These are phyloP conservation scores for Adansonia gregorii DNA, from an alignment of 441 rosid genomes.

Conservation along the genomic window DNA sequence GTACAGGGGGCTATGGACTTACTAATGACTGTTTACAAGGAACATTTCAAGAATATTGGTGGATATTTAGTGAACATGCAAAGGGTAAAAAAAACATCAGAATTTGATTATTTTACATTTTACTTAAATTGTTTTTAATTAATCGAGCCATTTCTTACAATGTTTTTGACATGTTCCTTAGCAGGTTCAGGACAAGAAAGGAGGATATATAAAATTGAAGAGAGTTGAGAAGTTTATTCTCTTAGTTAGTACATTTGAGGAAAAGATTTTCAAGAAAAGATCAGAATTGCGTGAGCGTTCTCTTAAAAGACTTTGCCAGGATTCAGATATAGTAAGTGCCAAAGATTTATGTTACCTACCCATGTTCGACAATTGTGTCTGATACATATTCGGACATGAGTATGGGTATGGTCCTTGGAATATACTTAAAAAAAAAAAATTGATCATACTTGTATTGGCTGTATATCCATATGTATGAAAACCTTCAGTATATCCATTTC, in stretches of 20 bases:
- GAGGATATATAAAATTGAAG: slow-evolving; percentile 24
- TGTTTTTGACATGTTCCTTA: neutral
- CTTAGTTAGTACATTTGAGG: slow-evolving; percentile 33
- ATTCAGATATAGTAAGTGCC: slow-evolving; percentile 1
- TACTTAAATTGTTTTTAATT: neutral
- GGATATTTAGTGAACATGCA: slow-evolving; percentile 36
- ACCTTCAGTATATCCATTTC: too few species aligned
- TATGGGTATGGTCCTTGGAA: neutral
- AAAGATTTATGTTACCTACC: neutral
- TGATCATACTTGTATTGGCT: too few species aligned
- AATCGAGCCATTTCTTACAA: neutral
- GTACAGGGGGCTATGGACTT: slow-evolving; percentile 32
- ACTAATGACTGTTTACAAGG: slow-evolving; percentile 36
- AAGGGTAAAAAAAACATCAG: slow-evolving; percentile 21
- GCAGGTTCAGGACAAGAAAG: slow-evolving; percentile 24
- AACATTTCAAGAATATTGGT: slow-evolving; percentile 32
- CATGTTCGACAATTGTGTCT: too few species aligned
- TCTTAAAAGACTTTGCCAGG: neutral
- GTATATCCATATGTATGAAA: too few species aligned
- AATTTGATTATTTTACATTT: neutral
- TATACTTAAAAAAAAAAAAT: too few species aligned
- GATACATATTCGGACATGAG: neutral
- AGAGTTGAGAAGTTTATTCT: slow-evolving; percentile 37
- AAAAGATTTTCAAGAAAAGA: slow-evolving; percentile 37
- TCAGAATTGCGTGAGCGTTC: neutral